Evolutionary conservation across 129 eudicot species (phyloP), one percentile per base, ranked within the genome.

Genomic region (Flaveria brownii): DNA sequence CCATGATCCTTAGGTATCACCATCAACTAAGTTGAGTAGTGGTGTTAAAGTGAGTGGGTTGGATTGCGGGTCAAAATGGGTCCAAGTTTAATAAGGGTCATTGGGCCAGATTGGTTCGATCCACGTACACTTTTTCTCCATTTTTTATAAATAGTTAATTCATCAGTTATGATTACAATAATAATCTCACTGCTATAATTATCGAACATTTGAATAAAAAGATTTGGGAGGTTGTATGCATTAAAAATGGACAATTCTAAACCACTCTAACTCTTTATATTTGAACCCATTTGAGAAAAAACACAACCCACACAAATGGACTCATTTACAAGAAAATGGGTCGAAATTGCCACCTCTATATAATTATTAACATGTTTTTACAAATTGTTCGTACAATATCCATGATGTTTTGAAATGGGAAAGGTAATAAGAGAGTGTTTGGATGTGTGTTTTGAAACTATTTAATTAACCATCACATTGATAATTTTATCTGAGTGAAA

Each of bases 121-220:
- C 39, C 17, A 13, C 67, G 1, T 26, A 26, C 65, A 12, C 18
- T 5, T 26, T 60, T 61, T 61, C 17, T 12, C 10, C 9, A 30
- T 30, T 26, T 14, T 59, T 61, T 61, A 15, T 5, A 26, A 25
- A 61, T 61, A 13, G 42, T 61, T 26, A 25, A 61, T 26, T 8
- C 39, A 11, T 59, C 36, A 4, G 14, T 59, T 59, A 55, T 63
- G 69, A 63, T 66, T 66, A 39, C 50, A 66, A n/a, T 41, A 39
- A 39, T n/a, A 12, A 41, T 41, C 0, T 39, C 28, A n/a, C 23
- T 67, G 7, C 9, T 41, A 18, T 67, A 67, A 2, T 9, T 5
- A 42, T 18, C 7, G 7, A 36, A 36, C 7, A 5, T 36, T 36
- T 41, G 39, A 73, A 42, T 67, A n/a, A 39, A 67, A 67, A 41